Evolutionary conservation across 2,329 filamentous ascomycete species (phyloP).

Genomic region (Pseudogymnoascus sp.): DNA sequence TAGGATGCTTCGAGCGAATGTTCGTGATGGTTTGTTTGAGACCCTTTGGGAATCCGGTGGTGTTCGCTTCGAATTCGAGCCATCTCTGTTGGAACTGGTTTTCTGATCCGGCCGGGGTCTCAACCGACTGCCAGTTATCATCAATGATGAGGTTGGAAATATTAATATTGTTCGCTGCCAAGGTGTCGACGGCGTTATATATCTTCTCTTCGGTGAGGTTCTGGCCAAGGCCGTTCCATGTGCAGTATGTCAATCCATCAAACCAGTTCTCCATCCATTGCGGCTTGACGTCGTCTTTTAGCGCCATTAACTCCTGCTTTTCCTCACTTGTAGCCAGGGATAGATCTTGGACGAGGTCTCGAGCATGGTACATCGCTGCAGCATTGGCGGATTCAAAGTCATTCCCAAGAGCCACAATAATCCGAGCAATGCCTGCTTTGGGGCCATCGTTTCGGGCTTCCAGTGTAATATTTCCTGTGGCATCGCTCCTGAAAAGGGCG

Average conservation of each 20-base stretch:
- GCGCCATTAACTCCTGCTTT: conserved; percentile 37
- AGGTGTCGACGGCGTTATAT: conserved; percentile 59
- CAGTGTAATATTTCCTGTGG: conserved; percentile 57
- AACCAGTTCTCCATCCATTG: conserved; percentile 83
- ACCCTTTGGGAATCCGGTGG: conserved; percentile 68
- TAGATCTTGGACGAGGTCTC: conserved; percentile 47
- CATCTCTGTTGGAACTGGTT: conserved; percentile 55
- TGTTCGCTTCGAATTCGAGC: conserved; percentile 80
- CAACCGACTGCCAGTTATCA: conserved; percentile 87
- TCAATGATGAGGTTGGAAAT: conserved; percentile 88
- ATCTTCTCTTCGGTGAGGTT: conserved; percentile 74
- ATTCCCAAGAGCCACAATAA: conserved; percentile 64
- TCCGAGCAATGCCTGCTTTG: conserved; percentile 43
- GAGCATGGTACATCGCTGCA: conserved; percentile 80
- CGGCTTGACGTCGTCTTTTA: conserved; percentile 41
- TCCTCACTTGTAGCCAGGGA: conserved; percentile 36
- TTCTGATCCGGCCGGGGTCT: conserved; percentile 33
- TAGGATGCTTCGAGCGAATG: conserved; percentile 60
- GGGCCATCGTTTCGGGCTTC: conserved; percentile 63
- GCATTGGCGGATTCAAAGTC: conserved; percentile 68
- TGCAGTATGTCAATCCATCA: conserved; percentile 90
- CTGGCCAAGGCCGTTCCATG: conserved; percentile 90
- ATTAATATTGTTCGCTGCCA: conserved; percentile 64
- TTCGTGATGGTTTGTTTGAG: conserved; percentile 60
- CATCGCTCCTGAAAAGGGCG: conserved; percentile 58